These are phyloP conservation scores for Pythium oligandrum DNA, from an alignment of 352 stramenopile species.

Conservation along the genomic window DNA sequence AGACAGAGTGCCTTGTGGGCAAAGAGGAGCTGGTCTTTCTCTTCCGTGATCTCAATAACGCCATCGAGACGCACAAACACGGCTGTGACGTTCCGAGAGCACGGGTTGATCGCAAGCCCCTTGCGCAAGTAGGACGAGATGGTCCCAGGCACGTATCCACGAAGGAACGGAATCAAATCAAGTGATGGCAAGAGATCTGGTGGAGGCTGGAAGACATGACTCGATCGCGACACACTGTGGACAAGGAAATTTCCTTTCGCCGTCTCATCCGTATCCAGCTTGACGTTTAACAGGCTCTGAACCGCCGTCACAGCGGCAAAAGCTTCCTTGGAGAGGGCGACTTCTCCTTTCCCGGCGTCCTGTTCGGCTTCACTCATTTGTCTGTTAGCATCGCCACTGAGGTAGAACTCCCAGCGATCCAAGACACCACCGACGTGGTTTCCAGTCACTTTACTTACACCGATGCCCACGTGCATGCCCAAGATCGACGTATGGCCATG, in stretches of 20 bases:
- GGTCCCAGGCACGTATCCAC: slow-evolving; percentile 60
- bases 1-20: slow-evolving; percentile 58
- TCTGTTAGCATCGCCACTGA: slow-evolving; percentile 74
- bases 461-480: slow-evolving; percentile 82
- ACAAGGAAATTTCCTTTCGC: slow-evolving; percentile 51
- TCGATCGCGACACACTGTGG: slow-evolving; percentile 15
- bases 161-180: slow-evolving; percentile 54
- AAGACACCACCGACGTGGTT: slow-evolving; percentile 81
- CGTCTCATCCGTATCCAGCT: slow-evolving; percentile 16
- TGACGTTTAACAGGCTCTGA: slow-evolving; percentile 19
- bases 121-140: slow-evolving; percentile 70
- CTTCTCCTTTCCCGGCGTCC: slow-evolving; percentile 59
- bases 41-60: slow-evolving; percentile 38
- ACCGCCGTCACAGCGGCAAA: slow-evolving; percentile 28
- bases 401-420: slow-evolving; percentile 85
- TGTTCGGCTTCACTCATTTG: slow-evolving; percentile 77
- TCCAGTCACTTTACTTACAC: slow-evolving; percentile 61
- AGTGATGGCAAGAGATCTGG: slow-evolving; percentile 16
- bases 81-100: slow-evolving; percentile 61
- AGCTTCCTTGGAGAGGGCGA: slow-evolving; percentile 64
- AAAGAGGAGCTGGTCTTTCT: slow-evolving; percentile 34
- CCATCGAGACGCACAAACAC: slow-evolving; percentile 69
- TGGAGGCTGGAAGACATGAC: slow-evolving; percentile 6
- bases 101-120: slow-evolving; percentile 55
- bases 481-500: slow-evolving; percentile 32